phyloP scores from a whole-genome alignment of 495 filamentous ascomycete genomes.

The Neurospora sp. region DNA sequence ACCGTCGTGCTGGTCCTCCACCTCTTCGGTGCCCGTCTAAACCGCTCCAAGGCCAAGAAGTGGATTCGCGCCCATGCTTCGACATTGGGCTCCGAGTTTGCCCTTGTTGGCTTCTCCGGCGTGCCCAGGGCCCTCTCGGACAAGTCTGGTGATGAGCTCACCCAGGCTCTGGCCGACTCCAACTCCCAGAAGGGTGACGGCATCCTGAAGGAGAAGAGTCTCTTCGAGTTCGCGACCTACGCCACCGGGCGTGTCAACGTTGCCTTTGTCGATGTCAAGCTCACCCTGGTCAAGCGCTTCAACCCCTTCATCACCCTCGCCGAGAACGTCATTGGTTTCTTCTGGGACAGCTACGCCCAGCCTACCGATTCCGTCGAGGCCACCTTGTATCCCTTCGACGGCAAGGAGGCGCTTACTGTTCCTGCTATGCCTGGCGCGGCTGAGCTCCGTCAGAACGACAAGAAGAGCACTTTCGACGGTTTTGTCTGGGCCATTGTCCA shows the following conservation, averaged over 20 bases:
- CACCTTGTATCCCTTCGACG: constrained; percentile 78
- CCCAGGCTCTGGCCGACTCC: constrained; percentile 18
- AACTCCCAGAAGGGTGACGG: constrained; percentile 40
- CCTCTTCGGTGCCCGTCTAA: constrained; percentile 70
- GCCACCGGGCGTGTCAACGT: constrained; percentile 92
- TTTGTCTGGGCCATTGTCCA: constrained; percentile 95
- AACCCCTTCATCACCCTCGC: constrained; percentile 68
- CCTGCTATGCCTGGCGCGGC: constrained; percentile 46
- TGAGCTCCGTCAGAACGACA: constrained; percentile 44
- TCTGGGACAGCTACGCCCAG: constrained; percentile 59
- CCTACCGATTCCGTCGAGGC: constrained; percentile 66
- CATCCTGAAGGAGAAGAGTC: constrained; percentile 69
- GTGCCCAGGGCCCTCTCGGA: constrained; percentile 25
- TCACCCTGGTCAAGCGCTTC: constrained; percentile 78
- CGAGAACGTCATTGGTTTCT: constrained; percentile 60
- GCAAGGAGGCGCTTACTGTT: constrained; percentile 66
- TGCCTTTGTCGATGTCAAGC: constrained; percentile 75
- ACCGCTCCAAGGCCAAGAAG: constrained; percentile 64
- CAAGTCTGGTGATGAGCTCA: constrained; percentile 31
- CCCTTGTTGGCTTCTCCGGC: constrained; percentile 70
- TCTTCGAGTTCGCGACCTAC: constrained; percentile 77
- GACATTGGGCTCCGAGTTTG: constrained; percentile 68
- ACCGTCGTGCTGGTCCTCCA: constrained; percentile 66
- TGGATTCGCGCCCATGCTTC: constrained; percentile 72
- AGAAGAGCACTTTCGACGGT: constrained; percentile 72